These are phyloP conservation scores for Erodium texanum DNA, from an alignment of 441 rosid genomes.

Conservation along the genomic window DNA sequence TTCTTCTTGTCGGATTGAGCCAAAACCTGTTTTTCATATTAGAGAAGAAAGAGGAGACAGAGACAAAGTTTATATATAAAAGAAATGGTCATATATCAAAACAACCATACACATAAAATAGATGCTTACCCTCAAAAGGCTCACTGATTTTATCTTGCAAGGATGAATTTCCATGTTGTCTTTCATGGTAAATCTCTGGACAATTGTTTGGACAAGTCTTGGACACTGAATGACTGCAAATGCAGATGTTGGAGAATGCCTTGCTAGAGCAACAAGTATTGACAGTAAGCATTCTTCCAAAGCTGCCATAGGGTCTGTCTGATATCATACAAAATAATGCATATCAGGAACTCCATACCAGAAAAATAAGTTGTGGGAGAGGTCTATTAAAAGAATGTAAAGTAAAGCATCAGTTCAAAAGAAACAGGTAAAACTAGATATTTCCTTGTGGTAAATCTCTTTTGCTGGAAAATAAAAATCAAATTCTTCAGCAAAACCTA, in stretches of 20 bases:
- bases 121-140: conserved; percentile 56
- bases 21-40: conserved; percentile 45
- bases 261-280: conserved; percentile 59
- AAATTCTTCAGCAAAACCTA: too few relatives aligned
- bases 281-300: conserved; percentile 61
- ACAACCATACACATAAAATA: conserved; percentile 5
- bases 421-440: neutral
- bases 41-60: neutral
- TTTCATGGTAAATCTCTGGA: conserved; percentile 46
- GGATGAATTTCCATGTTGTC: conserved; percentile 31
- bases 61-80: neutral
- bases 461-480: too few relatives aligned
- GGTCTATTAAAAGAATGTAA: conserved; percentile 5
- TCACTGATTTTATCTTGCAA: conserved; percentile 52
- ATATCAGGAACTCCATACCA: neutral
- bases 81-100: neutral
- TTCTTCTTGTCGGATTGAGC: conserved; percentile 53
- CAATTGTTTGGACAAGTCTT: conserved; percentile 56
- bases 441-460: too few relatives aligned
- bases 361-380: conserved; percentile 2
- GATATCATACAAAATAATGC: conserved; percentile 26
- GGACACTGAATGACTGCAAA: conserved; percentile 63
- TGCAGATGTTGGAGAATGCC: conserved; percentile 81
- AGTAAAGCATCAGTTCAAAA: conserved; percentile 7
- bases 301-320: conserved; percentile 43